These are phyloP conservation scores for Yamadazyma sp. DNA, from an alignment of 805 yeast genomes.

Conservation along the genomic window DNA sequence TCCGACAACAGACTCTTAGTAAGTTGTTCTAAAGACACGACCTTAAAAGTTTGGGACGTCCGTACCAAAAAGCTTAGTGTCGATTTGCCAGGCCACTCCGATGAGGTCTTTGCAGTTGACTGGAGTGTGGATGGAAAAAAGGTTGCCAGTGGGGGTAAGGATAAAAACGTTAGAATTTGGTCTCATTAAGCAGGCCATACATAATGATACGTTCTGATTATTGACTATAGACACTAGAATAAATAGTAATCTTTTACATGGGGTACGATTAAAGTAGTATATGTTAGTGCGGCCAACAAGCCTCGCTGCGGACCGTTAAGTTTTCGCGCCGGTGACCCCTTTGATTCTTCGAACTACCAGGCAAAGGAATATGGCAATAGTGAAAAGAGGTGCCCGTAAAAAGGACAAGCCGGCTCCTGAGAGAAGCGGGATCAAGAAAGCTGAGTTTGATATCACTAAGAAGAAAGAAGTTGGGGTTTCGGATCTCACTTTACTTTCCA, in stretches of 20 bases:
- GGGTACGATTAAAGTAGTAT: no score
- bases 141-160: conserved; percentile 98
- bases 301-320: conserved; percentile 3
- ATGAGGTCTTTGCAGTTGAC: conserved; percentile 95
- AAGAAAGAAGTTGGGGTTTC: conserved; percentile 98
- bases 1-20: conserved; percentile 89
- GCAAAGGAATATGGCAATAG: conserved; percentile 58
- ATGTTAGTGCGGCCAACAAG: no score
- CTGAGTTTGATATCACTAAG: conserved; percentile 82
- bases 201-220: no score
- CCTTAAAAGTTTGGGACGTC: conserved; percentile 94
- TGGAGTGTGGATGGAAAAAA: conserved; percentile 95
- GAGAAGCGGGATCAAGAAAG: conserved; percentile 69
- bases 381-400: conserved; percentile 69
- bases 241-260: background rate
- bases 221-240: no score
- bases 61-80: conserved; percentile 78
- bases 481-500: conserved; percentile 84
- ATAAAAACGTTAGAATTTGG: conserved; percentile 92
- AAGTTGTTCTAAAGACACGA: conserved; percentile 93
- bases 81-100: conserved; percentile 94
- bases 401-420: conserved; percentile 56
- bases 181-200: no score
- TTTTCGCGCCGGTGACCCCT: conserved; percentile 7
- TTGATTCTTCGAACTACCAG: conserved; percentile 3